Percentiles rank a stretch among this genome's conserved stretches.
These are phyloP conservation scores for Lepidium sativum DNA, from an alignment of 345 rosid genomes.

Conservation along the genomic window DNA sequence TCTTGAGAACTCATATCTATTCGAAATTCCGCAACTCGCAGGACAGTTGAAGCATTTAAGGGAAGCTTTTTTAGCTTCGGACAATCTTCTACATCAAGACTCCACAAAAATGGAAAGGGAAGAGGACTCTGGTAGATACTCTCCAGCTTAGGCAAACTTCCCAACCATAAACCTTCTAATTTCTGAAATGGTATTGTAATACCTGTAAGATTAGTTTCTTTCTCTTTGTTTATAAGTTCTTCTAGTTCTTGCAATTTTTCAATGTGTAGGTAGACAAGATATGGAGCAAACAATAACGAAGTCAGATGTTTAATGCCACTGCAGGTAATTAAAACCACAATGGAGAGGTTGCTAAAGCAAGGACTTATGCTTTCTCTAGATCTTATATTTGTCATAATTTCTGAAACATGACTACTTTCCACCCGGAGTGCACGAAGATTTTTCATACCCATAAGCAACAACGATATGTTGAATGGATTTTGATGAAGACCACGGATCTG, in stretches of 20 bases:
- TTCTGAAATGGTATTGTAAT: background rate
- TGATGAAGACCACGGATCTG: rapidly evolving
- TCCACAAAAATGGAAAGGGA: background rate
- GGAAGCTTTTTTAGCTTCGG: constrained; percentile 3
- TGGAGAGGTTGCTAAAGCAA: background rate
- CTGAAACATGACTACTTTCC: background rate
- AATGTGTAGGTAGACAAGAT: too few relatives aligned
- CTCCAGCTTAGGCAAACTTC: background rate
- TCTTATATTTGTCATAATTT: background rate
- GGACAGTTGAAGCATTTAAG: constrained; percentile 1
- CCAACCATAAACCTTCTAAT: rapidly evolving
- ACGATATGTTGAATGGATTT: background rate
- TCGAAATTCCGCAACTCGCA: background rate
- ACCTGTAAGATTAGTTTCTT: background rate
- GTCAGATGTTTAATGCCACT: background rate
- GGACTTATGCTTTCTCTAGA: background rate
- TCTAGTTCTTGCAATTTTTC: too few relatives aligned
- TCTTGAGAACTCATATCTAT: rapidly evolving
- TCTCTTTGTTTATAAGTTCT: too few relatives aligned
- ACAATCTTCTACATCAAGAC: rapidly evolving
- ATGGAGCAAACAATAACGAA: background rate
- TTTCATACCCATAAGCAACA: background rate
- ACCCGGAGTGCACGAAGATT: background rate
- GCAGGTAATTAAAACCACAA: too few relatives aligned
- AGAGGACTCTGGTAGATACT: constrained; percentile 13